phyloP scores from a whole-genome alignment of 2,329 filamentous ascomycete genomes.

The Microdochium nivale region DNA sequence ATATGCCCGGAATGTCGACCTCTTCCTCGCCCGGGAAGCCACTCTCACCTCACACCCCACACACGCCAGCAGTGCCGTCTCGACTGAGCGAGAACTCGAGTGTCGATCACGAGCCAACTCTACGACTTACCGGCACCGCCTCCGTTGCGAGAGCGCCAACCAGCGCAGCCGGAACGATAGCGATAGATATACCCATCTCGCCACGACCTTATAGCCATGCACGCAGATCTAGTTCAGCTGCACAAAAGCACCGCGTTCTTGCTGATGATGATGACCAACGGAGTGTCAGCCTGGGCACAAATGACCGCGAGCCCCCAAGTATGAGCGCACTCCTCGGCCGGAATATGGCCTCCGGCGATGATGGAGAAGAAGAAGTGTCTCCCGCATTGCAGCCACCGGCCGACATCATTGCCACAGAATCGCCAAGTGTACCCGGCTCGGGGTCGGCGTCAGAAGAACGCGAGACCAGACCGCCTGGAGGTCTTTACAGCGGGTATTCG shows the following conservation, averaged over 20 bases:
- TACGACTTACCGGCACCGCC: slow-evolving; percentile 16
- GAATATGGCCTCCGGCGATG: slow-evolving; percentile 25
- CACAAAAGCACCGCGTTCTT: slow-evolving; percentile 48
- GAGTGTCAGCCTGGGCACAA: slow-evolving; percentile 59
- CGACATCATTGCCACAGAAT: slow-evolving; percentile 28
- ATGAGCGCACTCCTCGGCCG: slow-evolving; percentile 53
- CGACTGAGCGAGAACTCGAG: slow-evolving; percentile 88
- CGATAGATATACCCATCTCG: slow-evolving; percentile 67
- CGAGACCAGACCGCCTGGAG: slow-evolving; percentile 37
- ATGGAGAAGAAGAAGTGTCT: slow-evolving; percentile 23
- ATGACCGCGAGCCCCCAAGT: slow-evolving; percentile 55
- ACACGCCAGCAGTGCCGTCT: slow-evolving; percentile 89
- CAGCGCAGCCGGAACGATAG: slow-evolving; percentile 47
- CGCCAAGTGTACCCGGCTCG: slow-evolving; percentile 7
- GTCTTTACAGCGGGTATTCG: slow-evolving; percentile 28
- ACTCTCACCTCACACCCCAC: slow-evolving; percentile 80
- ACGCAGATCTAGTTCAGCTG: slow-evolving; percentile 61
- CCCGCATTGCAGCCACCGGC: slow-evolving; percentile 31
- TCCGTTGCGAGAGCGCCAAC: slow-evolving; percentile 17
- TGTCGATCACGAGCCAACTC: slow-evolving; percentile 47
- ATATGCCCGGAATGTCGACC: slow-evolving; percentile 64
- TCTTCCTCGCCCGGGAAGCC: slow-evolving; percentile 88
- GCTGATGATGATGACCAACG: slow-evolving; percentile 55
- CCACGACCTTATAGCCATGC: slow-evolving; percentile 49
- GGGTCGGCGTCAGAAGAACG: slow-evolving; percentile 26